Conservation (phyloP, 106 monocot species). For the Acanthochlamys bracteata region DNA sequence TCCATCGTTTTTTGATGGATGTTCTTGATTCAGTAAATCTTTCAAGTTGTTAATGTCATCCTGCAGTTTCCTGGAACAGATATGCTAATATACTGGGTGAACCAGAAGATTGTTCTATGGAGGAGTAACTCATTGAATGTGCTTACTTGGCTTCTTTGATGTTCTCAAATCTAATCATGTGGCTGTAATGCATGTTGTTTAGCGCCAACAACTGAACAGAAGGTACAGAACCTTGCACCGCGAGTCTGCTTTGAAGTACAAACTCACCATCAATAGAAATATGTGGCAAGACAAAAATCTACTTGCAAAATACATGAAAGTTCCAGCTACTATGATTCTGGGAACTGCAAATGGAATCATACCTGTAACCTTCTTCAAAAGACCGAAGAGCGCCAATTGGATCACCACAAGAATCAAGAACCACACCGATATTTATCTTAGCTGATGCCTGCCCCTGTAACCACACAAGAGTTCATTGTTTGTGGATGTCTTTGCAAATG, state of each 20-base stretch:
- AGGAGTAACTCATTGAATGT: neutral
- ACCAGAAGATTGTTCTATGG: neutral
- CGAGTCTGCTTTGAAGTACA: constrained; percentile 40
- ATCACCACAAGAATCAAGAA: constrained; percentile 84
- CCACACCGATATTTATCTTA: constrained; percentile 90
- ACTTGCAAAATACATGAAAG: too few species aligned
- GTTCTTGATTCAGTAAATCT: constrained; percentile 28
- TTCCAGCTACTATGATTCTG: too few species aligned
- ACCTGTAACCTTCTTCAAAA: constrained; percentile 92
- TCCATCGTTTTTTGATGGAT: constrained; percentile 15
- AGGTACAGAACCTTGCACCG: constrained; percentile 55
- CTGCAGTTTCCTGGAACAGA: constrained; percentile 67
- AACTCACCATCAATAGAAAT: too few species aligned
- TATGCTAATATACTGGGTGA: neutral
- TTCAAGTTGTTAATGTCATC: constrained; percentile 60
- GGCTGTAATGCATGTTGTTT: constrained; percentile 96
- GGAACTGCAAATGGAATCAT: constrained; percentile 18
- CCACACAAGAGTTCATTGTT: neutral
- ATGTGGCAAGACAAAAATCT: too few species aligned
- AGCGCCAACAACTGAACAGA: constrained; percentile 65
- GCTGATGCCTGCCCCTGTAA: constrained; percentile 91
- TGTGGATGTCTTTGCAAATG: neutral
- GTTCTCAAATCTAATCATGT: constrained; percentile 98
- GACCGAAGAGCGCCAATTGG: constrained; percentile 81
- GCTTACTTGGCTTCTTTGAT: constrained; percentile 77